Base-by-base conservation (phyloP, 2,329 filamentous ascomycete genomes). In the Fusarium transvaalense region DNA sequence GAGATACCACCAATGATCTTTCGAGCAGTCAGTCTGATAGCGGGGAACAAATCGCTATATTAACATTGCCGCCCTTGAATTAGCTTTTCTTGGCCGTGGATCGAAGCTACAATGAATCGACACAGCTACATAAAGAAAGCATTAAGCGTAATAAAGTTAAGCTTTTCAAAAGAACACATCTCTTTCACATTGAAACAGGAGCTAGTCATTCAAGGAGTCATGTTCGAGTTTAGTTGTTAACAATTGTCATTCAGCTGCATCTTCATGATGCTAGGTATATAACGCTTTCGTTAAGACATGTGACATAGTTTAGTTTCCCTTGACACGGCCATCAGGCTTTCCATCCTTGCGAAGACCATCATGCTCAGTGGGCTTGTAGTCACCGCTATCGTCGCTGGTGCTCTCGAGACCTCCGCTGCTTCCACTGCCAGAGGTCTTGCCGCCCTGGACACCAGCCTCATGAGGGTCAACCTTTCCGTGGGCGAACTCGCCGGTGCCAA, bases 401-500 rank as follows among this genome's bases (percentile, higher is more conserved):
- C 56, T 62, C 41, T 43, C 64, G 13, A 50, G 42, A 4, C 50
- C 52, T 19, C 29, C 45, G 4, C 39, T 46, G 23, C 47, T 58
- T 13, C 48, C 55, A 6, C 47, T 55, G 14, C 45, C 62, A 12
- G 51, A 51, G 4, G 63, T 69, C 60, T 72, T 71, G 13, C 69
- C 69, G 3, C 69, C 69, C 57, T 66, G 32, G 10, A 46, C 48
- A 8, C 69, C 69, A 5, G 69, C 69, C 60, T 68, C 35, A 29
- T 64, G 59, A 10, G 66, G 69, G 42, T 72, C 69, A 4, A 72
- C 68, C 63, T 72, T 71, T 51, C 69, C 69, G 17, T 72, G 55
- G 4, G 69, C 69, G 32, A 72, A 72, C 60, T 72, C 69, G 56
- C 69, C 69, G 0, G 69, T 72, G 10, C 69, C 69, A 15, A 72